These are phyloP conservation scores for Hygrophoropsis aurantiaca DNA, from an alignment of 768 basidiomycete species.

Conservation along the genomic window DNA sequence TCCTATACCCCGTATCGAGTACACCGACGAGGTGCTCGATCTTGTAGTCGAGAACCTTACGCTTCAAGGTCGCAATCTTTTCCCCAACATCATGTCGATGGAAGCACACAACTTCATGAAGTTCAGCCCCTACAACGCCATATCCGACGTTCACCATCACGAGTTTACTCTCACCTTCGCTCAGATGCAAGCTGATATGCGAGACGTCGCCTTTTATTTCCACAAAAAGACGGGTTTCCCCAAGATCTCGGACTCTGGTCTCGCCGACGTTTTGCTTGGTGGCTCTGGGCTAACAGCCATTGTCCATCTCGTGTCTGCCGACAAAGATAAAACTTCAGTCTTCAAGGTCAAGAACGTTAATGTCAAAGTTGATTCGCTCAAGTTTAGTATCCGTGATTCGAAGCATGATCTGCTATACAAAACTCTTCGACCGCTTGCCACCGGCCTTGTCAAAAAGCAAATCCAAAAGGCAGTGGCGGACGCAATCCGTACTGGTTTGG, in stretches of 20 bases:
- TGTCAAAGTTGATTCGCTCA: slow-evolving; percentile 84
- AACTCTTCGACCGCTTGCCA: slow-evolving; percentile 77
- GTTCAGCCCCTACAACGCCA: slow-evolving; percentile 73
- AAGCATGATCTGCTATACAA: slow-evolving; percentile 91
- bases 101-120: slow-evolving; percentile 82
- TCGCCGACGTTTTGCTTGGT: slow-evolving; percentile 84
- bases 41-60: slow-evolving; percentile 93
- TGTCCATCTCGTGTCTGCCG: slow-evolving; percentile 58
- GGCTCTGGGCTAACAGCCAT: slow-evolving; percentile 77
- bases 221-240: slow-evolving; percentile 81
- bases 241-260: slow-evolving; percentile 76
- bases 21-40: slow-evolving; percentile 83
- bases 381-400: slow-evolving; percentile 87
- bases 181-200: slow-evolving; percentile 93
- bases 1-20: slow-evolving; percentile 93
- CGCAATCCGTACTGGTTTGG: slow-evolving; percentile 76
- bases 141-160: slow-evolving; percentile 63
- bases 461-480: slow-evolving; percentile 61
- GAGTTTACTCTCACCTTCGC: slow-evolving; percentile 71
- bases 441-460: slow-evolving; percentile 75
- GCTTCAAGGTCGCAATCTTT: slow-evolving; percentile 82
- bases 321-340: slow-evolving; percentile 65
- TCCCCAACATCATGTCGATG: slow-evolving; percentile 74
- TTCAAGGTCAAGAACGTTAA: slow-evolving; percentile 71
- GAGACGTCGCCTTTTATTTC: slow-evolving; percentile 92